phyloP scores from a whole-genome alignment of 306 rosid genomes.

The Cercis canadensis region DNA sequence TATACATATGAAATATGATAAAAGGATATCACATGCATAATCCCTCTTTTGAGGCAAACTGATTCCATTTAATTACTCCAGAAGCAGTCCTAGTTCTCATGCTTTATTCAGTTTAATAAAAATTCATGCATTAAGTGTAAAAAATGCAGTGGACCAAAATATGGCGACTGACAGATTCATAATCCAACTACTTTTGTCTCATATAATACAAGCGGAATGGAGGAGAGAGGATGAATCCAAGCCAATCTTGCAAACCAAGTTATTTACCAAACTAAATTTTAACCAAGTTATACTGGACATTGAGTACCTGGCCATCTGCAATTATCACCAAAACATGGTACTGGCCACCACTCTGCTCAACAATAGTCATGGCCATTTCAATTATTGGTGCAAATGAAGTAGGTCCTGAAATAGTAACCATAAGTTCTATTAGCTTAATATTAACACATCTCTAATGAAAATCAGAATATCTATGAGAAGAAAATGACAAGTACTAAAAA shows the following conservation, averaged over 20 bases:
- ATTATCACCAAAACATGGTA: conserved; percentile 66
- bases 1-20: background rate
- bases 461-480: background rate
- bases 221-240: too few relatives aligned
- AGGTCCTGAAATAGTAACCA: conserved; percentile 57
- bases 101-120: background rate
- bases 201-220: too few relatives aligned
- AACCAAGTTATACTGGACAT: too few relatives aligned
- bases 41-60: background rate
- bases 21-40: background rate
- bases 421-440: background rate
- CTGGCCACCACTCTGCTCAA: conserved; percentile 70
- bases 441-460: conserved; percentile 7
- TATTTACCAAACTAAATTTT: background rate
- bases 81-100: background rate
- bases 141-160: too few relatives aligned
- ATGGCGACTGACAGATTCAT: background rate
- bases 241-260: conserved; percentile 28
- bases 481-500: background rate
- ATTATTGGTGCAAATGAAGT: conserved; percentile 80
- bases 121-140: background rate
- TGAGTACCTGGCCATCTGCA: conserved; percentile 96
- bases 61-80: background rate
- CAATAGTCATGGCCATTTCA: conserved; percentile 80
- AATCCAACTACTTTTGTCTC: background rate